Conservation (phyloP, 2,329 filamentous ascomycete species). For the Lachnellula cervina region DNA sequence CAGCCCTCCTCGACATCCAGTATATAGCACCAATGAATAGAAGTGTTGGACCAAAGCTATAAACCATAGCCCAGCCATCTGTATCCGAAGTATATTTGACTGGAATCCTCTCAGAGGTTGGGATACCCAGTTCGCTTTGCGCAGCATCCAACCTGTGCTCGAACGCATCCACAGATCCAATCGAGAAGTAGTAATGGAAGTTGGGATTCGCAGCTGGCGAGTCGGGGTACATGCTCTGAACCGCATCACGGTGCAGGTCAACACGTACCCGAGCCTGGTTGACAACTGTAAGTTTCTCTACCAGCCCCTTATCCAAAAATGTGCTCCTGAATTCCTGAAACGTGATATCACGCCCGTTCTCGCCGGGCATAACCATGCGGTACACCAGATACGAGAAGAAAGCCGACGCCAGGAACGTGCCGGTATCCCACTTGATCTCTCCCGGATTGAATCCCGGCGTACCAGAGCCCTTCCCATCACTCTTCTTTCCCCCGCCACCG, state of each 20-base stretch:
- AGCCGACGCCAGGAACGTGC: constrained; percentile 40
- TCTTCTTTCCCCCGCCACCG: constrained; percentile 14
- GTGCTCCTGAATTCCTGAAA: constrained; percentile 95
- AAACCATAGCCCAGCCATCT: constrained; percentile 63
- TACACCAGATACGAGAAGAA: constrained; percentile 61
- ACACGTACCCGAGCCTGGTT: constrained; percentile 75
- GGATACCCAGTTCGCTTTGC: constrained; percentile 82
- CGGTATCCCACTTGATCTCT: constrained; percentile 29
- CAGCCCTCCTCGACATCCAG: constrained; percentile 73
- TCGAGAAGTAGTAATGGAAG: constrained; percentile 89
- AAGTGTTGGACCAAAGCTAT: constrained; percentile 79
- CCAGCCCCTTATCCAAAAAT: constrained; percentile 92
- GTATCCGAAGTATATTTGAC: constrained; percentile 81
- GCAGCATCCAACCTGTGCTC: constrained; percentile 84
- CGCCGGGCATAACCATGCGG: constrained; percentile 60
- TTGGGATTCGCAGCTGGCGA: constrained; percentile 62
- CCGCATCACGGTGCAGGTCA: constrained; percentile 70
- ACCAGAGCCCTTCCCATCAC: constrained; percentile 32
- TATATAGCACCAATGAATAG: constrained; percentile 79
- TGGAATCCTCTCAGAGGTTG: constrained; percentile 81
- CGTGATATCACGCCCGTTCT: constrained; percentile 75
- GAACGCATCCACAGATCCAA: constrained; percentile 90
- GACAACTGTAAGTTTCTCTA: constrained; percentile 84
- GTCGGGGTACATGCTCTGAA: constrained; percentile 69
- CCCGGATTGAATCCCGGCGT: constrained; percentile 25